Evolutionary conservation across 2,329 filamentous ascomycete species (phyloP).

Genomic region (Phyllachora maydis): DNA sequence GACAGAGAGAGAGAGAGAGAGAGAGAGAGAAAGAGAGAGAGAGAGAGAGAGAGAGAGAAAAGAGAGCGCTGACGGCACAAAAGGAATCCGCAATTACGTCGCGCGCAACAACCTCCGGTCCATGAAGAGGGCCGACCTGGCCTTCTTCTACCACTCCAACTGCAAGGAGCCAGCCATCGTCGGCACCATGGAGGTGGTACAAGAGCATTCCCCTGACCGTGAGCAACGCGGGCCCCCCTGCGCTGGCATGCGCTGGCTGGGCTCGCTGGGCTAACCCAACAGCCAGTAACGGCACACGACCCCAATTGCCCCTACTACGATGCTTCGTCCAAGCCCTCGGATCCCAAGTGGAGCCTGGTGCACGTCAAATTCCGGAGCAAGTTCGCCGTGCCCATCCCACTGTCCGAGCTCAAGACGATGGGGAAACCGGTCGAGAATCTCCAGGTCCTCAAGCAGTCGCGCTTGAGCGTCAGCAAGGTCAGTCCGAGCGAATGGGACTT

Average conservation of each 20-base stretch:
- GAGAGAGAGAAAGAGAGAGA: no score
- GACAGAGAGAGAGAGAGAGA: no score
- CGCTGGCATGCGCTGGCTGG: slow-evolving; percentile 1
- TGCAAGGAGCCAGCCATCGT: slow-evolving; percentile 78
- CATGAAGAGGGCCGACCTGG: slow-evolving; percentile 82
- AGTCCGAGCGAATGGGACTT: slow-evolving; percentile 42
- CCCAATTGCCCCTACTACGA: slow-evolving; percentile 67
- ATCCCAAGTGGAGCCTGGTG: slow-evolving; percentile 73
- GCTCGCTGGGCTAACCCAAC: slow-evolving; percentile 1
- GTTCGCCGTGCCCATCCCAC: slow-evolving; percentile 47
- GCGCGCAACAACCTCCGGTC: slow-evolving; percentile 77
- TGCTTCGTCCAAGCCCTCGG: slow-evolving; percentile 43
- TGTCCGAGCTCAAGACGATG: slow-evolving; percentile 51
- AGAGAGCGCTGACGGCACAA: slow-evolving; percentile 1
- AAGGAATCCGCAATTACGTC: slow-evolving; percentile 28
- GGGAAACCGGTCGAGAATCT: slow-evolving; percentile 46
- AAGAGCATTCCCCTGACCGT: slow-evolving; percentile 66
- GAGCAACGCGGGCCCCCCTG: slow-evolving; percentile 9
- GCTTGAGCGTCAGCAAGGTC: slow-evolving; percentile 63
- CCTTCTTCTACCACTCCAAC: slow-evolving; percentile 95
- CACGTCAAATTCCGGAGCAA: slow-evolving; percentile 77
- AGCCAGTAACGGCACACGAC: slow-evolving; percentile 47
- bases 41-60: slow-evolving; percentile 1
- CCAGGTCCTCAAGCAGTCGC: slow-evolving; percentile 65
- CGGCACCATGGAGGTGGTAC: slow-evolving; percentile 74